A percentile compares a stretch with the other conserved stretches of the same genome.
phyloP scores from a whole-genome alignment of 2,329 filamentous ascomycete genomes.

The Aspergillus intermedius region DNA sequence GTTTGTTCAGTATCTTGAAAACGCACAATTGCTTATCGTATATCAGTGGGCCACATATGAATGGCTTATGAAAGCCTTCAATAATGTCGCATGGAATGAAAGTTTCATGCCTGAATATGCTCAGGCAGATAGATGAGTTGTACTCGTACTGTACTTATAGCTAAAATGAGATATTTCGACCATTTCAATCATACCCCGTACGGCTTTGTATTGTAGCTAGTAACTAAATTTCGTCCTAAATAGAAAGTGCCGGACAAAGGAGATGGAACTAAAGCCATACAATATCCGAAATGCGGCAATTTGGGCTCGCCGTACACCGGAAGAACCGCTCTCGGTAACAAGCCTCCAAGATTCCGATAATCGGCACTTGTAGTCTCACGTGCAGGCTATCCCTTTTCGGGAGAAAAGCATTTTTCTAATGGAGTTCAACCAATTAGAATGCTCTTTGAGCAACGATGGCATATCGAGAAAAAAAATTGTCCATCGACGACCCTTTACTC shows the following conservation, averaged over 20 bases:
- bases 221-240: conserved; percentile 25
- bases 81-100: conserved; percentile 4
- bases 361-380: conserved; percentile 23
- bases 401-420: conserved; percentile 6
- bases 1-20: conserved; percentile 8
- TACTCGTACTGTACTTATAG: not conserved
- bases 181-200: conserved; percentile 20
- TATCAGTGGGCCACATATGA: conserved; percentile 81
- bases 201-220: conserved; percentile 18
- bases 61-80: conserved; percentile 62
- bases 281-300: conserved; percentile 24
- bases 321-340: conserved; percentile 11
- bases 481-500: not conserved
- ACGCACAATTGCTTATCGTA: conserved; percentile 5
- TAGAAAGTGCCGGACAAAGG: conserved; percentile 10
- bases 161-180: conserved; percentile 5
- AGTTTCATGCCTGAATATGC: conserved; percentile 6
- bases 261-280: conserved; percentile 7
- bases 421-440: conserved; percentile 10
- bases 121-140: not conserved
- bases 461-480: conserved; percentile 5
- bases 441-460: conserved; percentile 9
- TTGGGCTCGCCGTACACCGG: conserved; percentile 22
- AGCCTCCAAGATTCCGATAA: conserved; percentile 14
- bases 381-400: conserved; percentile 14